A percentile compares a stretch with the other conserved stretches of the same genome.
phyloP scores from a whole-genome alignment of 2,329 filamentous ascomycete species.

The Pseudocercospora eumusae region DNA sequence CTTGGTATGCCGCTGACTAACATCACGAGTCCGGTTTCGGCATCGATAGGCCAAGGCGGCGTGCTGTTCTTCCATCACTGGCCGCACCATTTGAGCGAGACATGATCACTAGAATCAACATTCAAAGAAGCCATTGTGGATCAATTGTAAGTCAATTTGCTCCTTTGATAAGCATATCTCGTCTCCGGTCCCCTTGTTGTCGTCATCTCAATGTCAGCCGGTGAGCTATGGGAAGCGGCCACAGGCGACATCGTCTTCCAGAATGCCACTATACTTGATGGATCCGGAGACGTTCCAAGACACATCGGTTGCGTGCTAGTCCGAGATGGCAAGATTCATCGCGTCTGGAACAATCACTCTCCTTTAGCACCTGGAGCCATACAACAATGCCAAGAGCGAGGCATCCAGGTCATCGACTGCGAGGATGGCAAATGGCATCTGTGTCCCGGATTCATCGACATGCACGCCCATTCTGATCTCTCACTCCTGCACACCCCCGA shows the following conservation, averaged over 20 bases:
- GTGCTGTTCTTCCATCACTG: not conserved
- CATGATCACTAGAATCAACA: not conserved
- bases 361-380: constrained; percentile 15
- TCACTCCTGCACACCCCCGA: constrained; percentile 34
- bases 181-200: not conserved
- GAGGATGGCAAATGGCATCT: constrained; percentile 32
- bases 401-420: constrained; percentile 30
- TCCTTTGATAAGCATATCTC: not conserved
- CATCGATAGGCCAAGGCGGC: constrained; percentile 1
- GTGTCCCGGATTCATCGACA: constrained; percentile 37
- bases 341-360: not conserved
- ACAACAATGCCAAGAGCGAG: constrained; percentile 1
- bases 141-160: not conserved
- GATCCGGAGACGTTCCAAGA: constrained; percentile 28
- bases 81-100: not conserved
- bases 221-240: not conserved
- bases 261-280: constrained; percentile 32
- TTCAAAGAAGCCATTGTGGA: not conserved
- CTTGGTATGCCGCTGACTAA: constrained; percentile 5
- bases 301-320: constrained; percentile 30
- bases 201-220: not conserved
- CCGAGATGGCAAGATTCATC: constrained; percentile 26
- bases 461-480: constrained; percentile 38
- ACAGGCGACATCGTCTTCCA: constrained; percentile 27
- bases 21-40: not conserved